Conservation (phyloP, 345 rosid genomes). For the Cochlearia excelsa region DNA sequence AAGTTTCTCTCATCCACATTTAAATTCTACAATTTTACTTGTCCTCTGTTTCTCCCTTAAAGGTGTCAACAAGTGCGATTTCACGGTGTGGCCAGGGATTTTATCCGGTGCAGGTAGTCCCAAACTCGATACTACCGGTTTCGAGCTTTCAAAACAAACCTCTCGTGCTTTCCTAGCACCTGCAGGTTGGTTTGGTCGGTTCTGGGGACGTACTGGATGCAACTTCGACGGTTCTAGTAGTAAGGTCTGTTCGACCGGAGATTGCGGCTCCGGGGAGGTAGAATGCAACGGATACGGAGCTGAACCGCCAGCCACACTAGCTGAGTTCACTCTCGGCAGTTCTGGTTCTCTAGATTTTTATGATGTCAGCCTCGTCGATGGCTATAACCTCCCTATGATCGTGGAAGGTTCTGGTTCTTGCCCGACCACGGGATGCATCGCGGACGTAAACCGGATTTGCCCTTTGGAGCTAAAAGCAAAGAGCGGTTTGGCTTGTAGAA, state of each 20-base stretch:
- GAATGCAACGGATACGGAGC: constrained; percentile 58
- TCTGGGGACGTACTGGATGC: constrained; percentile 62
- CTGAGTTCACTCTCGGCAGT: constrained; percentile 52
- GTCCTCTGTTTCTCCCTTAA: too few species aligned
- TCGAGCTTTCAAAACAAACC: constrained; percentile 39
- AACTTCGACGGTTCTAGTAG: constrained; percentile 39
- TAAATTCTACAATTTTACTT: too few species aligned
- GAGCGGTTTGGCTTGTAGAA: constrained; percentile 43
- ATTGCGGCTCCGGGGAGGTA: constrained; percentile 52
- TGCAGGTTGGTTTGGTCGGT: constrained; percentile 57
- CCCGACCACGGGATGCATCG: constrained; percentile 45
- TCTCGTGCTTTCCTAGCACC: constrained; percentile 44
- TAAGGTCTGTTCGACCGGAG: constrained; percentile 42
- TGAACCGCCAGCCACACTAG: constrained; percentile 54
- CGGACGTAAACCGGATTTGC: constrained; percentile 49
- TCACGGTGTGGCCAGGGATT: constrained; percentile 60
- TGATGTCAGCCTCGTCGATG: constrained; percentile 63
- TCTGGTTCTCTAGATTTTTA: constrained; percentile 52
- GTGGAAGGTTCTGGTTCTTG: constrained; percentile 43
- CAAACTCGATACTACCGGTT: constrained; percentile 44
- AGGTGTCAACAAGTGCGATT: constrained; percentile 39
- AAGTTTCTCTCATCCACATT: too few species aligned
- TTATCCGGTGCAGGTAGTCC: constrained; percentile 40
- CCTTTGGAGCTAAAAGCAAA: constrained; percentile 41
- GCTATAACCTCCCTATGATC: constrained; percentile 53